Evolutionary conservation across 176 grass and related monocot species (phyloP).

Genomic region (Miscanthus lutarioriparius): DNA sequence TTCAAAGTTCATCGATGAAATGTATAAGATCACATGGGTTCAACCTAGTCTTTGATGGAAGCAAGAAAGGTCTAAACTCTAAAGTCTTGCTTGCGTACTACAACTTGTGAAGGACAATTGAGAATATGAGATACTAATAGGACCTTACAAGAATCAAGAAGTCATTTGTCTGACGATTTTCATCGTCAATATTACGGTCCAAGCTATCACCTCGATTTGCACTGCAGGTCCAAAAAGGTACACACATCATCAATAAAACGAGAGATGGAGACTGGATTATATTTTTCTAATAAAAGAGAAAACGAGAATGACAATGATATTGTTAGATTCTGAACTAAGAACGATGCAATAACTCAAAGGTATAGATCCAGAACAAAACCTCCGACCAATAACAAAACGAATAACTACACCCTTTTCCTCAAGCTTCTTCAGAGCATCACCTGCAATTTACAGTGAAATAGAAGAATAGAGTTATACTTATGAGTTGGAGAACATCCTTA

Average conservation of each 20-base stretch:
- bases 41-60: background rate
- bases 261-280: background rate
- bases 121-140: conserved; percentile 28
- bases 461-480: conserved; percentile 24
- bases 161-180: conserved; percentile 76
- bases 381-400: conserved; percentile 97
- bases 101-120: conserved; percentile 3
- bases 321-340: conserved; percentile 8
- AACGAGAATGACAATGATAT: background rate
- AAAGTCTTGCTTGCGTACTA: background rate
- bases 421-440: conserved; percentile 87
- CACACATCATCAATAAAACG: conserved; percentile 18
- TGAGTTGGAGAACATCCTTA: conserved; percentile 6
- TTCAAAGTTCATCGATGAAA: background rate
- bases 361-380: conserved; percentile 53
- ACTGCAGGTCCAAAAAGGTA: conserved; percentile 50
- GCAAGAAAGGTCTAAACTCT: conserved; percentile 5
- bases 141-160: conserved; percentile 95
- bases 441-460: conserved; percentile 51
- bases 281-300: background rate
- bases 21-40: background rate
- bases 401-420: conserved; percentile 89
- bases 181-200: conserved; percentile 90
- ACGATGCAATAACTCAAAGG: conserved; percentile 22
- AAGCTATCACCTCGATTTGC: conserved; percentile 98